phyloP scores from a whole-genome alignment of 192 early-diverging fungal genomes.

The Dispira simplex region DNA sequence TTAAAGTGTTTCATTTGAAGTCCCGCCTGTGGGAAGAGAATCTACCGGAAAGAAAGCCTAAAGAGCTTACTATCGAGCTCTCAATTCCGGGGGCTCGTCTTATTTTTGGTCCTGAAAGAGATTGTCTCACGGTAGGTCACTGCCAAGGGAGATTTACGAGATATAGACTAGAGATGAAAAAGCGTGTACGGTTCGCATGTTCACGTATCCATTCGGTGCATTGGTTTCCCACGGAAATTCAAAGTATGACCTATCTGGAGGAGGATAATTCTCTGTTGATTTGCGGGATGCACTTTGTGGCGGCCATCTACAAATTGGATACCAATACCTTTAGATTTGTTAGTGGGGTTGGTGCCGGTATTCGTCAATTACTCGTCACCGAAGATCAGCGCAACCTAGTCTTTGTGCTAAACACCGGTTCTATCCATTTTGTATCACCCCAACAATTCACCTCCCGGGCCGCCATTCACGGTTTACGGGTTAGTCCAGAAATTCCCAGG shows the following conservation, averaged over 20 bases:
- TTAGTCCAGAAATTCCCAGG: not conserved
- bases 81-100: too few relatives aligned
- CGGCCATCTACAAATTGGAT: not conserved
- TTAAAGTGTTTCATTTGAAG: too few relatives aligned
- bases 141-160: too few relatives aligned
- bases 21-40: too few relatives aligned
- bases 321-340: not conserved
- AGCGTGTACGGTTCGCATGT: too few relatives aligned
- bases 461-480: not conserved
- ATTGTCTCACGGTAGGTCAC: too few relatives aligned
- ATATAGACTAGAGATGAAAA: too few relatives aligned
- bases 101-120: too few relatives aligned
- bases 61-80: too few relatives aligned
- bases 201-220: not conserved
- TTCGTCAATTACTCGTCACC: not conserved
- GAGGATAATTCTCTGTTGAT: not conserved
- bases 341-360: not conserved
- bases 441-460: not conserved
- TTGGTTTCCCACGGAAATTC: not conserved
- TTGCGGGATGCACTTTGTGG: not conserved
- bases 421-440: not conserved
- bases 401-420: not conserved
- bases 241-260: not conserved
- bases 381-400: not conserved
- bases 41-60: too few relatives aligned